Evolutionary conservation across 1,284 basidiomycete species (phyloP).

Genomic region (Caloboletus inedulis): DNA sequence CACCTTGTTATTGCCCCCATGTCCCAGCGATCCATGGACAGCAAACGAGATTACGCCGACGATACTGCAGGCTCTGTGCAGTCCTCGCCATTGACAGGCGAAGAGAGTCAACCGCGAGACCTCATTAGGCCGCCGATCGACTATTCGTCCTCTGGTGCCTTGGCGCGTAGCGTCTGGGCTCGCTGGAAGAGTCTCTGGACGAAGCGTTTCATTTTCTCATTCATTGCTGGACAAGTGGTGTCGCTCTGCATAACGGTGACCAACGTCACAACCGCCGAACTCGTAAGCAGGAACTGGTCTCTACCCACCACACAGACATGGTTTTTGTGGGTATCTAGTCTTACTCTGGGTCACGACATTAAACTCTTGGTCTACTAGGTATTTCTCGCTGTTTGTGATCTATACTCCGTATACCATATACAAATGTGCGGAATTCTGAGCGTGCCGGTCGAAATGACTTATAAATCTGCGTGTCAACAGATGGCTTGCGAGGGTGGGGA

Average conservation of each 20-base stretch:
- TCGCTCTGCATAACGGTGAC: conserved; percentile 85
- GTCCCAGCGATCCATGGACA: conserved; percentile 25
- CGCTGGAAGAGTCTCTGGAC: conserved; percentile 76
- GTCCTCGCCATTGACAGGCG: not conserved
- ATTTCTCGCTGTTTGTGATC: conserved; percentile 68
- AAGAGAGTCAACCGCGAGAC: not conserved
- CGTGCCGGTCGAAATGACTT: not conserved
- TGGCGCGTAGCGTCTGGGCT: conserved; percentile 47
- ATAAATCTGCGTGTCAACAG: conserved; percentile 35
- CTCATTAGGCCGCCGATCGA: conserved; percentile 50
- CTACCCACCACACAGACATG: conserved; percentile 79
- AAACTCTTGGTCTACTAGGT: conserved; percentile 42
- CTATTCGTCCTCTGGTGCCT: conserved; percentile 54
- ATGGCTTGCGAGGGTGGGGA: conserved; percentile 76
- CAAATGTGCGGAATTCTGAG: conserved; percentile 49
- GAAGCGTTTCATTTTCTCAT: conserved; percentile 59
- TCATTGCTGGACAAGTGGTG: conserved; percentile 77
- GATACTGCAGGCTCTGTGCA: conserved; percentile 3
- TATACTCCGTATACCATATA: conserved; percentile 89
- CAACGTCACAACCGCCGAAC: conserved; percentile 77
- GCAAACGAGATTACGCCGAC: conserved; percentile 20
- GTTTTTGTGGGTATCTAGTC: conserved; percentile 58
- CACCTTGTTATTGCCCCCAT: not conserved
- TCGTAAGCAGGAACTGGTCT: conserved; percentile 65
- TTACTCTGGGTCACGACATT: not conserved